Evolutionary conservation across 306 rosid species (phyloP), one percentile per base, ranked within the genome.

Genomic region (Cicer arietinum): DNA sequence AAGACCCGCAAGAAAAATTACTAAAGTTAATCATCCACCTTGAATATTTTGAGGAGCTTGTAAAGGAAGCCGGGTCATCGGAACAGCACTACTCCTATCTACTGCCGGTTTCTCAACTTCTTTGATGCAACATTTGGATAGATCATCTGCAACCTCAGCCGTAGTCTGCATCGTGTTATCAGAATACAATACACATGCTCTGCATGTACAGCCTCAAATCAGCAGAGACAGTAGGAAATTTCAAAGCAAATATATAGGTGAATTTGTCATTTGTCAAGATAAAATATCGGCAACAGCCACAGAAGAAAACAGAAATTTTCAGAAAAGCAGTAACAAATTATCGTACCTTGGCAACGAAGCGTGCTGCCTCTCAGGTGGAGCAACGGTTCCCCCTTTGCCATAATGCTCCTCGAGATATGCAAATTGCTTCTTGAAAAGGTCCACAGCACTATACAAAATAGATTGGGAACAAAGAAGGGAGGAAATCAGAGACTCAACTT

Each of bases 401-500:
- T 91, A 90, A 83, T 91, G 96, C 84, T 91, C 98, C 86, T 94
- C 98, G 7, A 94, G 98, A 85, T 62, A 94, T 67, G 98, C 96
- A 86, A 94, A 94, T 84, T 94, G 98, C 89, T 94, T 94, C 83
- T 94, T 94, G 83, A 91, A 94, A 85, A 87, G 98, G 73, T 94
- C 98, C 79, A 94, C 99, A 50, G 96, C 99, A 89, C 99, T 95
- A 83, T 42, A 50, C 69, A 71, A 80, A 76, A 65, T 42, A 51
- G 54, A 50, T 64, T 10, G n/a, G 51, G 56, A 58, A 8, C 42
- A 37, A 45, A 12, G 7, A 13, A 0, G 22, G 52, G 14, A n/a
- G 0, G 9, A 63, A 64, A 56, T 51, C 70, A 58, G 65, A 79
- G 42, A 25, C 7, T 74, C 22, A 6, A 8, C 41, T 67, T 50